Evolutionary conservation across 805 yeast species (phyloP).

Genomic region (Candida oleophila): DNA sequence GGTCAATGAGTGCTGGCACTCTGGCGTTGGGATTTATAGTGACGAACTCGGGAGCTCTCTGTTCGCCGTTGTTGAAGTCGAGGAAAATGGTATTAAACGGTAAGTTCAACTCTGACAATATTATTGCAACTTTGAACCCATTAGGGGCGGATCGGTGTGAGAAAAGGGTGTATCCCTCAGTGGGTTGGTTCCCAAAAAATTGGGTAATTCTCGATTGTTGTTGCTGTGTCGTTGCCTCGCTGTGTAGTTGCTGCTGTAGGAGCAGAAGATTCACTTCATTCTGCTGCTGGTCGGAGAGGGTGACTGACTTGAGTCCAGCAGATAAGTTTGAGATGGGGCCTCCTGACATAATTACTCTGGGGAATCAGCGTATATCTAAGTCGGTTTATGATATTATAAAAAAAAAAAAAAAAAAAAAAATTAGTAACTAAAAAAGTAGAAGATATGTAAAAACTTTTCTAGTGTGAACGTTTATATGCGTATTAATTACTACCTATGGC

Average conservation of each 20-base stretch:
- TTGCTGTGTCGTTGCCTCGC: slow-evolving; percentile 39
- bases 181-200: slow-evolving; percentile 75
- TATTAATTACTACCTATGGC: no score
- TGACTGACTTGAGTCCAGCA: slow-evolving; percentile 46
- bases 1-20: slow-evolving; percentile 93
- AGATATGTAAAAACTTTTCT: no score
- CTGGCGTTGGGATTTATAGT: slow-evolving; percentile 95
- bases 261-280: slow-evolving; percentile 41
- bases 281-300: slow-evolving; percentile 41
- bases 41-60: slow-evolving; percentile 89
- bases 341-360: neutral
- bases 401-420: no score
- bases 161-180: slow-evolving; percentile 81
- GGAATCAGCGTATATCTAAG: neutral
- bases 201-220: slow-evolving; percentile 61
- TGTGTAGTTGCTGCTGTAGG: slow-evolving; percentile 46
- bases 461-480: no score
- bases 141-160: slow-evolving; percentile 87
- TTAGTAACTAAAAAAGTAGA: no score
- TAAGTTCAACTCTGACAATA: slow-evolving; percentile 77
- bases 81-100: slow-evolving; percentile 78
- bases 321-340: slow-evolving; percentile 42
- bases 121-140: slow-evolving; percentile 93
- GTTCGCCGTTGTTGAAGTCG: slow-evolving; percentile 88
- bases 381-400: neutral